Evolutionary conservation across 1,284 basidiomycete species (phyloP).

Genomic region (Microbotryum intermedium): DNA sequence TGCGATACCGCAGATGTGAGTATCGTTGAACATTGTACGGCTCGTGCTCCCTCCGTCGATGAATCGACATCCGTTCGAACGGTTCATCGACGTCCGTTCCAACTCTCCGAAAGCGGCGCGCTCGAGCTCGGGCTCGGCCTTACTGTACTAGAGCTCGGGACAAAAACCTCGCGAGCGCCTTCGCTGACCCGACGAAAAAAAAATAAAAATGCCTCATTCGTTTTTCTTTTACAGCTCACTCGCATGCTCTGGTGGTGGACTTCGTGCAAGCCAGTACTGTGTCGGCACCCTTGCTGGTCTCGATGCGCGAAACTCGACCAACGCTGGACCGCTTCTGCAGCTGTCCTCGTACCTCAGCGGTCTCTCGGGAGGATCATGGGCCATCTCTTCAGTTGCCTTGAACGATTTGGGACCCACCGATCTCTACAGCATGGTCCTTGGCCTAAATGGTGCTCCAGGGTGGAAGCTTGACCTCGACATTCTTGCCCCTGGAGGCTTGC

Average conservation of each 20-base stretch:
- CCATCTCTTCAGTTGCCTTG: slow-evolving; percentile 18
- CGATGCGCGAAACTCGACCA: slow-evolving; percentile 52
- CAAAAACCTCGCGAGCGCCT: too few relatives aligned
- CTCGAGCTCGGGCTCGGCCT: too few relatives aligned
- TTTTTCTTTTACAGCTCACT: slow-evolving; percentile 3
- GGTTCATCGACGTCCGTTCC: too few relatives aligned
- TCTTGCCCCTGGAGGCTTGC: slow-evolving; percentile 19
- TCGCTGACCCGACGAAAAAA: too few relatives aligned
- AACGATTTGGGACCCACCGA: slow-evolving; percentile 18
- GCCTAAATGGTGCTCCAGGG: slow-evolving; percentile 11
- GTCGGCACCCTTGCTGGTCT: slow-evolving; percentile 53
- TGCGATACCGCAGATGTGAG: background rate
- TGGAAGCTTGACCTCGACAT: slow-evolving; percentile 22
- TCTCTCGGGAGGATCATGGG: slow-evolving; percentile 48
- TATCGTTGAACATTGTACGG: background rate
- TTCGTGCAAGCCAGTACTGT: slow-evolving; percentile 53
- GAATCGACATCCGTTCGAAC: too few relatives aligned
- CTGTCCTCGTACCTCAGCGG: slow-evolving; percentile 55
- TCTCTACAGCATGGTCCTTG: slow-evolving; percentile 28
- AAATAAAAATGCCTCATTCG: background rate
- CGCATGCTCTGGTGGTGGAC: slow-evolving; percentile 39
- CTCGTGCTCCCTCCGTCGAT: too few relatives aligned
- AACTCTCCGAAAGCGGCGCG: too few relatives aligned
- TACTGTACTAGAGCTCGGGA: too few relatives aligned
- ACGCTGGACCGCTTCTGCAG: slow-evolving; percentile 55